phyloP scores from a whole-genome alignment of 1,284 basidiomycete species.

The Ustilago tritici region DNA sequence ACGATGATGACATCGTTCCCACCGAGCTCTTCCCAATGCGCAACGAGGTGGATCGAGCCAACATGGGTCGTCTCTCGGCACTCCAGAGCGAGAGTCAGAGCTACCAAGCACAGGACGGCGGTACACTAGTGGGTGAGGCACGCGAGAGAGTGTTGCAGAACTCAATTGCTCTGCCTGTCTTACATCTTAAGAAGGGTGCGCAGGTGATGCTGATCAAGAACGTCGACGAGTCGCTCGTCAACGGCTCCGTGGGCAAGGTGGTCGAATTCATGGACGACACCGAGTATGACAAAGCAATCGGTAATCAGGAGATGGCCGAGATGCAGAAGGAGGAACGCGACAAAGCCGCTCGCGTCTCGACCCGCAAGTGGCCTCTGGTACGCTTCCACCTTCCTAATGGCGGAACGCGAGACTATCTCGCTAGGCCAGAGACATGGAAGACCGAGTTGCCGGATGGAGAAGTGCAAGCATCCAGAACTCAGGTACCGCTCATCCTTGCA shows the following conservation, averaged over 20 bases:
- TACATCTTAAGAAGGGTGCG: slow-evolving; percentile 78
- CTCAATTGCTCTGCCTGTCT: slow-evolving; percentile 64
- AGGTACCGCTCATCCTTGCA: slow-evolving; percentile 67
- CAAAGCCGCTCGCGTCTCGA: slow-evolving; percentile 48
- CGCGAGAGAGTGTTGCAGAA: slow-evolving; percentile 53
- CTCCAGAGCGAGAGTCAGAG: slow-evolving; percentile 45
- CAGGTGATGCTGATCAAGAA: slow-evolving; percentile 82
- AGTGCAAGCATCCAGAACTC: slow-evolving; percentile 67
- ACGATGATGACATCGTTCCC: slow-evolving; percentile 58
- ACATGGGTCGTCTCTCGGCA: slow-evolving; percentile 75
- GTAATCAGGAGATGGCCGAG: slow-evolving; percentile 50
- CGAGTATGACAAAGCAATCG: slow-evolving; percentile 56
- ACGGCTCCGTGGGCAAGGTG: slow-evolving; percentile 83
- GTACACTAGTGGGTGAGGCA: slow-evolving; percentile 41
- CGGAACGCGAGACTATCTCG: slow-evolving; percentile 53
- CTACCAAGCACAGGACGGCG: slow-evolving; percentile 59
- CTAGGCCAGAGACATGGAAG: slow-evolving; percentile 68
- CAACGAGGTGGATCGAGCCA: slow-evolving; percentile 83
- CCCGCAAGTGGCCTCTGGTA: slow-evolving; percentile 61
- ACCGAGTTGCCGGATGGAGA: slow-evolving; percentile 68
- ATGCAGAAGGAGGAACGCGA: slow-evolving; percentile 49
- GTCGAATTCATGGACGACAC: slow-evolving; percentile 60
- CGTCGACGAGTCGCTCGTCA: slow-evolving; percentile 80
- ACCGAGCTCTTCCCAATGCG: slow-evolving; percentile 78
- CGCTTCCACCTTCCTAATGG: slow-evolving; percentile 60